These are phyloP conservation scores for Eucalyptus marginata DNA, from an alignment of 345 rosid genomes.

Conservation along the genomic window DNA sequence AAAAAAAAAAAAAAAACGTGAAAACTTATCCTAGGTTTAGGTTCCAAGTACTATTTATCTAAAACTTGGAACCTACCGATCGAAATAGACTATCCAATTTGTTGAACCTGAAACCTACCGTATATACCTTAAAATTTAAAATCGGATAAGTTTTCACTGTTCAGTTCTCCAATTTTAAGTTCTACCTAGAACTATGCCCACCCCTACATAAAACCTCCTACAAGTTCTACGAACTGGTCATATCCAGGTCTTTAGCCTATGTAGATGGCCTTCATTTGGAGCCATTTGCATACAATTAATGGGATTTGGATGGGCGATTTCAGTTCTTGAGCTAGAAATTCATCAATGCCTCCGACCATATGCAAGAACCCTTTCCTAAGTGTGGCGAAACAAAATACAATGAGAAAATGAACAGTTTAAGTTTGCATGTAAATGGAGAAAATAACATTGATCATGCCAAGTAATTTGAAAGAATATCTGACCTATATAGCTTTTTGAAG, in stretches of 20 bases:
- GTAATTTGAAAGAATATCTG: background rate
- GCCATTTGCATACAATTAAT: background rate
- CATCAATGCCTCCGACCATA: background rate
- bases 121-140: no score
- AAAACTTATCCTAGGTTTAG: no score
- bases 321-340: background rate
- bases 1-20: no score
- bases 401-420: background rate
- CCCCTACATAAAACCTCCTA: background rate
- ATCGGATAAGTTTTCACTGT: rapidly evolving
- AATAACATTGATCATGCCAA: background rate
- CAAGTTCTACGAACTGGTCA: background rate
- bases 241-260: background rate
- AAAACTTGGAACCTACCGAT: no score
- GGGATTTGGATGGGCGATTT: background rate
- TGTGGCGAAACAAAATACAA: background rate
- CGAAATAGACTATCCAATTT: no score
- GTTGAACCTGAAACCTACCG: rapidly evolving
- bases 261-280: background rate
- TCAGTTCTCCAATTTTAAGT: rapidly evolving
- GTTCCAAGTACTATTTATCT: no score
- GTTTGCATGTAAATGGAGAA: background rate
- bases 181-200: no score
- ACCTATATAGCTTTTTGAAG: background rate
- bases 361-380: background rate